These are phyloP conservation scores for Schizophyllum amplum DNA, from an alignment of 1,284 basidiomycete species.

Conservation along the genomic window DNA sequence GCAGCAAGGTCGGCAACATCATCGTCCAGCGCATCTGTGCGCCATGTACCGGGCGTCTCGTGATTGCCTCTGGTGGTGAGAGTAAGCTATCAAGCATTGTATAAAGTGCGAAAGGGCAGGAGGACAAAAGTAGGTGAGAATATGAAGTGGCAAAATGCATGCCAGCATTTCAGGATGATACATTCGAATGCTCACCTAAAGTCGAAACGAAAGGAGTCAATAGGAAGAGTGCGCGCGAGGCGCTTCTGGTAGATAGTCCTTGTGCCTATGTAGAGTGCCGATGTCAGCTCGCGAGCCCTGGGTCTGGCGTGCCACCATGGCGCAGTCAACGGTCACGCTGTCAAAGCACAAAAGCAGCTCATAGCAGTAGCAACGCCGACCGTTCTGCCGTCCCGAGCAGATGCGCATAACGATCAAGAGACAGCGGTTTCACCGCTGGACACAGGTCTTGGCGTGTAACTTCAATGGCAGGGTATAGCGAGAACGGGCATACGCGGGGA, in stretches of 20 bases:
- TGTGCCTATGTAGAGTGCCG: slow-evolving; percentile 50
- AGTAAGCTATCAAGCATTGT: no score
- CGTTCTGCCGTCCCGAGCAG: no score
- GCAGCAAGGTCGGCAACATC: slow-evolving; percentile 58
- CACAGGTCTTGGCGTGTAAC: background rate
- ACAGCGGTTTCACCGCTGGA: no score
- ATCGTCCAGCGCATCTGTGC: slow-evolving; percentile 42
- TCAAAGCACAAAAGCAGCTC: no score
- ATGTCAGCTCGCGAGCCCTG: background rate
- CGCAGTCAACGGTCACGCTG: background rate
- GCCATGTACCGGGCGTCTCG: slow-evolving; percentile 64
- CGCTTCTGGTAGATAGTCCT: slow-evolving; percentile 77
- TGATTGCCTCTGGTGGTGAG: slow-evolving; percentile 63
- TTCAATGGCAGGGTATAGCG: background rate
- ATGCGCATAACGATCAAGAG: no score
- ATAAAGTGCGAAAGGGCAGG: background rate
- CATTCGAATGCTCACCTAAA: slow-evolving; percentile 75
- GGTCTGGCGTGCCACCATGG: background rate
- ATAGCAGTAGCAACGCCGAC: no score
- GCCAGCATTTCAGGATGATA: no score
- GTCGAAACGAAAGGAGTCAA: slow-evolving; percentile 80
- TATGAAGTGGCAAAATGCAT: no score
- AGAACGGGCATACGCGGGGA: background rate
- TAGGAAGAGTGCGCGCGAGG: slow-evolving; percentile 56
- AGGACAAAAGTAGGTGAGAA: background rate